A percentile compares a stretch with the other conserved stretches of the same genome.
These are phyloP conservation scores for Starmerella bombicola DNA, from an alignment of 805 yeast genomes.

Conservation along the genomic window DNA sequence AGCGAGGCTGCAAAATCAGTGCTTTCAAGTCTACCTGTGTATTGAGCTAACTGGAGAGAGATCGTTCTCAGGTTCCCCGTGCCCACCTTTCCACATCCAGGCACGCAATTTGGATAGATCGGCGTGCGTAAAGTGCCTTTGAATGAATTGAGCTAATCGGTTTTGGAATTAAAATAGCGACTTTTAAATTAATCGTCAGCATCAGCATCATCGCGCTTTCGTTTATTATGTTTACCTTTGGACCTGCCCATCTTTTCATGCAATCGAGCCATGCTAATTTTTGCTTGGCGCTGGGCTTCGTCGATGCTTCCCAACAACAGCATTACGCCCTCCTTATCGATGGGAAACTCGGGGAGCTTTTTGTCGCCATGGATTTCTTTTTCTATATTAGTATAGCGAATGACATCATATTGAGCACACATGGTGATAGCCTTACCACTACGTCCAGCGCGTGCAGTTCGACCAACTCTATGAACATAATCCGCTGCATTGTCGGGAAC, in stretches of 20 bases:
- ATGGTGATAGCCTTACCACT: constrained; percentile 82
- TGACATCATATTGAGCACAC: constrained; percentile 91
- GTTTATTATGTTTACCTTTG: constrained; percentile 32
- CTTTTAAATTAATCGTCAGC: constrained; percentile 31
- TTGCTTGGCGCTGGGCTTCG: constrained; percentile 82
- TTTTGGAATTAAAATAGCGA: too few species aligned
- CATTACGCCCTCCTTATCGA: constrained; percentile 63
- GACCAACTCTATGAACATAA: constrained; percentile 87
- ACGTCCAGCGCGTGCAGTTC: constrained; percentile 93
- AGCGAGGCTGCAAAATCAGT: too few species aligned
- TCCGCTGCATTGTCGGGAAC: constrained; percentile 91
- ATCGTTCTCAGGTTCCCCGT: too few species aligned
- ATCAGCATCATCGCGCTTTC: constrained; percentile 37
- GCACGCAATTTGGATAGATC: too few species aligned
- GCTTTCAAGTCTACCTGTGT: too few species aligned
- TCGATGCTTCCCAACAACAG: constrained; percentile 79
- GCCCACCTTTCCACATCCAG: too few species aligned
- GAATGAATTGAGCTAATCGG: too few species aligned
- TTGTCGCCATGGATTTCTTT: constrained; percentile 55
- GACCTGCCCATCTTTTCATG: constrained; percentile 36
- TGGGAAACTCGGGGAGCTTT: constrained; percentile 71
- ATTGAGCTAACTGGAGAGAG: too few species aligned
- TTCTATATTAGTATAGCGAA: constrained; percentile 76
- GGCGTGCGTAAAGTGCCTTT: too few species aligned
- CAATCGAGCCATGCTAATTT: constrained; percentile 58